phyloP scores from a whole-genome alignment of 2,329 filamentous ascomycete genomes.

The Hansfordia pulvinata region DNA sequence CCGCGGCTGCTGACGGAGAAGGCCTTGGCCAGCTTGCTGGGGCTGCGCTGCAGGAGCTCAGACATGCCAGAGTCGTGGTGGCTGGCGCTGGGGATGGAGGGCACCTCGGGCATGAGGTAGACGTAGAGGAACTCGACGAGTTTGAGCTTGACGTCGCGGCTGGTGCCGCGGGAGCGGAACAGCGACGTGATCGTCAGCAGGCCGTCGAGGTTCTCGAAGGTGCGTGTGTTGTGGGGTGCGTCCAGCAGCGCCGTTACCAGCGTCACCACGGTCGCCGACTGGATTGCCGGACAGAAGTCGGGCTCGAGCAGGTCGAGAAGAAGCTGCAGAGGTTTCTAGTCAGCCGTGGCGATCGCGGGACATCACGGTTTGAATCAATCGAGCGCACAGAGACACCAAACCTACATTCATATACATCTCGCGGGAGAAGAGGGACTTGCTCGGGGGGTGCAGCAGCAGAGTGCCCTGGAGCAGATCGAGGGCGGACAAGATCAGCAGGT shows the following conservation, averaged over 20 bases:
- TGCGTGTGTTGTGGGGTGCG: slow-evolving; percentile 74
- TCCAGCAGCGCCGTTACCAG: slow-evolving; percentile 83
- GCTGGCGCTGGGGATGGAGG: slow-evolving; percentile 36
- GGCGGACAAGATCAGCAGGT: slow-evolving; percentile 76
- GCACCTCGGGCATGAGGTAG: slow-evolving; percentile 89
- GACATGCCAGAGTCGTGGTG: slow-evolving; percentile 30
- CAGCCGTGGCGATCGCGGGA: slow-evolving; percentile 3
- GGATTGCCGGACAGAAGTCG: slow-evolving; percentile 81
- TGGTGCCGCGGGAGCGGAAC: slow-evolving; percentile 79
- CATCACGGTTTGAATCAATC: slow-evolving; percentile 1
- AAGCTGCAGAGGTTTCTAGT: slow-evolving; percentile 36
- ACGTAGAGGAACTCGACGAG: slow-evolving; percentile 98
- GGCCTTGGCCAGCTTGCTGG: slow-evolving; percentile 51
- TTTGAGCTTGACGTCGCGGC: slow-evolving; percentile 83
- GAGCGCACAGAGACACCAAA: slow-evolving; percentile 4
- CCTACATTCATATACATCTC: slow-evolving; percentile 89
- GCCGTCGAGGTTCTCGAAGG: slow-evolving; percentile 85
- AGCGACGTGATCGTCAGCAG: slow-evolving; percentile 82
- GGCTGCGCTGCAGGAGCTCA: slow-evolving; percentile 48
- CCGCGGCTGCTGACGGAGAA: slow-evolving; percentile 25
- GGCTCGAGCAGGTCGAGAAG: slow-evolving; percentile 90
- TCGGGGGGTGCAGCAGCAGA: slow-evolving; percentile 79
- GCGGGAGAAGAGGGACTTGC: slow-evolving; percentile 71
- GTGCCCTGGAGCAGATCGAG: slow-evolving; percentile 82
- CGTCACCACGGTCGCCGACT: slow-evolving; percentile 78